These are phyloP conservation scores for Agaricus bisporus DNA, from an alignment of 768 basidiomycete species.

Conservation along the genomic window DNA sequence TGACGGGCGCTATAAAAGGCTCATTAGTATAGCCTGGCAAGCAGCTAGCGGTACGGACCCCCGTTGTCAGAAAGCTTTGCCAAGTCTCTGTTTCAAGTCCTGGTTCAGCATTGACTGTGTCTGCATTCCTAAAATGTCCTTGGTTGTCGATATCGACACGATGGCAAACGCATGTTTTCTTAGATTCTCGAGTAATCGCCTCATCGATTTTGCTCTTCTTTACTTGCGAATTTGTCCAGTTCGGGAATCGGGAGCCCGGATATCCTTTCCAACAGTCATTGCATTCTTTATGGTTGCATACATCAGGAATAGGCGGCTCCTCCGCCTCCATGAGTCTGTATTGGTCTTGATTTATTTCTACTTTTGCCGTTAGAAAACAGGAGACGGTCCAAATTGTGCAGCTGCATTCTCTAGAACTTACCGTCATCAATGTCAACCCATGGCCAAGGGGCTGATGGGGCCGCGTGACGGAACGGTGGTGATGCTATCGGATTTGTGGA, in stretches of 20 bases:
- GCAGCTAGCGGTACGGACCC: constrained; percentile 16
- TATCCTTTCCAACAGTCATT: constrained; percentile 29
- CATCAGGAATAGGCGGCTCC: constrained; percentile 20
- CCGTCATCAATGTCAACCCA: constrained; percentile 34
- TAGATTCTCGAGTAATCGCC: neutral
- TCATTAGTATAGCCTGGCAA: no score
- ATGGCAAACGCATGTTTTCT: constrained; percentile 20
- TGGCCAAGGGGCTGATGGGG: constrained; percentile 36
- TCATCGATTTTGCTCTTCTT: constrained; percentile 28
- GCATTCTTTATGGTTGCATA: constrained; percentile 23
- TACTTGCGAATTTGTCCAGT: constrained; percentile 44
- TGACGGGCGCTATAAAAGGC: constrained; percentile 9
- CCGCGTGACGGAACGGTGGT: constrained; percentile 32
- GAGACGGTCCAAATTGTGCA: neutral
- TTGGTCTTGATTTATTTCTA: constrained; percentile 22
- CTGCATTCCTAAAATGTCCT: constrained; percentile 18
- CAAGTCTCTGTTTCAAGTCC: constrained; percentile 24
- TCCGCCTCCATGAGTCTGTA: constrained; percentile 17
- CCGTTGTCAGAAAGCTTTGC: constrained; percentile 21
- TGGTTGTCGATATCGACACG: constrained; percentile 32
- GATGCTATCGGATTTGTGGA: constrained; percentile 18
- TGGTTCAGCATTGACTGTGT: constrained; percentile 22
- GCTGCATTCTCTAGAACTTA: constrained; percentile 4
- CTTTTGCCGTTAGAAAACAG: neutral
- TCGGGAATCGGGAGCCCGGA: constrained; percentile 38